A percentile compares a stretch with the other conserved stretches of the same genome.
Evolutionary conservation across 2,329 filamentous ascomycete genomes (phyloP).

Genomic region (Paecilomyces sp.): DNA sequence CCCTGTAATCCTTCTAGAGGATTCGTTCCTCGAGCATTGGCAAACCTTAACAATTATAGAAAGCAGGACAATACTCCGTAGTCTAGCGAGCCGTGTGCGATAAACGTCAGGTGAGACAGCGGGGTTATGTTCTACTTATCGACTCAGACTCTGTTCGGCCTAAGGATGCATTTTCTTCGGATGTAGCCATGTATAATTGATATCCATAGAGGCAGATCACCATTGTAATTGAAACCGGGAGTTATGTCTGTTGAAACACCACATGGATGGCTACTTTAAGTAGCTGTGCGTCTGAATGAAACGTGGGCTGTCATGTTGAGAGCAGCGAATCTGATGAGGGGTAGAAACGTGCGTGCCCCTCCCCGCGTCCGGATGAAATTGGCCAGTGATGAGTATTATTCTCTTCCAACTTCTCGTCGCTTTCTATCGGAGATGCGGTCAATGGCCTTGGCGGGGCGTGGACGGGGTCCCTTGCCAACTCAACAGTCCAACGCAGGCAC

Average conservation of each 20-base stretch:
- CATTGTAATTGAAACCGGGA: neutral
- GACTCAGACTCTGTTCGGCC: neutral
- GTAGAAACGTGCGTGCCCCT: neutral
- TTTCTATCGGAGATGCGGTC: neutral
- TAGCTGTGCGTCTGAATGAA: neutral
- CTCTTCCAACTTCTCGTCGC: neutral
- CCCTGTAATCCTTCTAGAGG: neutral
- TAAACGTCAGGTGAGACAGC: neutral
- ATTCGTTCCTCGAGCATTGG: neutral
- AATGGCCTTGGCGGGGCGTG: neutral
- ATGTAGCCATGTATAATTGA: neutral
- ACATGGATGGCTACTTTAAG: neutral
- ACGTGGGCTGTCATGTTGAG: neutral
- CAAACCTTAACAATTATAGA: neutral
- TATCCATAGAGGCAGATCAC: neutral
- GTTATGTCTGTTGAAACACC: neutral
- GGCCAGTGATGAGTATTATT: neutral
- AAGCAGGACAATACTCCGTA: too few relatives aligned
- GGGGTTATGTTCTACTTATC: neutral
- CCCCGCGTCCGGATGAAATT: neutral
- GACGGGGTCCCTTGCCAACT: neutral
- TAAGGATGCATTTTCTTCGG: neutral
- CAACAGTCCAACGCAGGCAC: neutral
- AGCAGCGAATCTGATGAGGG: neutral
- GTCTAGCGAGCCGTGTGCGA: neutral